A percentile compares a stretch with the other conserved stretches of the same genome.
Conservation (phyloP, 768 basidiomycete species). For the Xanthoconium purpureum region DNA sequence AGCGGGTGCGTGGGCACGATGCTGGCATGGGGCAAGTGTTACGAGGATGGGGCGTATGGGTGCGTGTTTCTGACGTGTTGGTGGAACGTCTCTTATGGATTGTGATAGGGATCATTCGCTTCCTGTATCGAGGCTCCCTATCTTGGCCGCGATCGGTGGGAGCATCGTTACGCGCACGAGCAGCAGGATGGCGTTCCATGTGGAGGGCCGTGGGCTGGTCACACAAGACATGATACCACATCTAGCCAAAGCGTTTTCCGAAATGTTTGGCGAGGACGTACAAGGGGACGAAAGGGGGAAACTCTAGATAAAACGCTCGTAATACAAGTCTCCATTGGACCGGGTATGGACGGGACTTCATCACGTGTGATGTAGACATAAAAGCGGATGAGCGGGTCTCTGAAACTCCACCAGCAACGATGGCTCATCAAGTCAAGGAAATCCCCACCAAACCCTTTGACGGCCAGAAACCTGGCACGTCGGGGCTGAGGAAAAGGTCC, state of each 20-base stretch:
- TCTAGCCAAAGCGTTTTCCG: slow-evolving; percentile 65
- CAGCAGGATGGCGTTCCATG: slow-evolving; percentile 71
- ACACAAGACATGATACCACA: slow-evolving; percentile 75
- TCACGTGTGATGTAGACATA: slow-evolving; percentile 26
- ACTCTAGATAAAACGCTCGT: slow-evolving; percentile 24
- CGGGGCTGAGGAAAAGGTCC: slow-evolving; percentile 93
- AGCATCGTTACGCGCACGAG: slow-evolving; percentile 87
- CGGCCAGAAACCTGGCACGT: slow-evolving; percentile 97
- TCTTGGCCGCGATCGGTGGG: slow-evolving; percentile 82
- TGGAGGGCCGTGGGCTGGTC: slow-evolving; percentile 76
- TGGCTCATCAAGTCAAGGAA: slow-evolving; percentile 55
- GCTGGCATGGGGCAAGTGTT: slow-evolving; percentile 94
- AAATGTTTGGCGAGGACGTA: slow-evolving; percentile 59
- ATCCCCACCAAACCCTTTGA: slow-evolving; percentile 83
- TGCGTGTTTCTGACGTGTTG: slow-evolving; percentile 28
- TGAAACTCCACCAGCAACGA: slow-evolving; percentile 20
- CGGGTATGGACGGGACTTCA: slow-evolving; percentile 8
- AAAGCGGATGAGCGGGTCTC: slow-evolving; percentile 9
- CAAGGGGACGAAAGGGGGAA: slow-evolving; percentile 26
- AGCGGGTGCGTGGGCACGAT: slow-evolving; percentile 86
- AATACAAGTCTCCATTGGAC: not conserved
- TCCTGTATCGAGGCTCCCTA: slow-evolving; percentile 64
- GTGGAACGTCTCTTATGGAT: not conserved
- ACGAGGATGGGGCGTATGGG: slow-evolving; percentile 82
- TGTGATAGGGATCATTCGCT: slow-evolving; percentile 48